These are phyloP conservation scores for Trichocladium antarcticum DNA, from an alignment of 495 filamentous ascomycete species.

Conservation along the genomic window DNA sequence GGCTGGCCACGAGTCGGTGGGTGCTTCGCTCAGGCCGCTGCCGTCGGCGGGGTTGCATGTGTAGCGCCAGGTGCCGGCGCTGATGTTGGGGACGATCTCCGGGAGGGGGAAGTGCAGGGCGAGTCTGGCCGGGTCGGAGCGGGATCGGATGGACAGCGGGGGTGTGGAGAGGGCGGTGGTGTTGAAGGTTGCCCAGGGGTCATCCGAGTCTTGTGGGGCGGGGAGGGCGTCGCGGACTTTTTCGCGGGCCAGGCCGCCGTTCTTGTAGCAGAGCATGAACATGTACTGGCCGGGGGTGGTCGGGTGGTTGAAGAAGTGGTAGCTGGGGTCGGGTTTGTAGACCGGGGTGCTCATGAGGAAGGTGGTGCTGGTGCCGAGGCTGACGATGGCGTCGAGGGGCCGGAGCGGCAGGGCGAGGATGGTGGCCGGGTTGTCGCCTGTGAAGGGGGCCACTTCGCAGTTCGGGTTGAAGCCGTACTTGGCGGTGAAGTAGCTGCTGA, in stretches of 20 bases:
- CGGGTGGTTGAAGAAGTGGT: constrained; percentile 85
- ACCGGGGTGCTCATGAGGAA: constrained; percentile 91
- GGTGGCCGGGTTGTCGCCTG: constrained; percentile 91
- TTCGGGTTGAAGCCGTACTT: constrained; percentile 66
- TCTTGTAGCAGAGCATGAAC: constrained; percentile 99
- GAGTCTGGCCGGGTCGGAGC: constrained; percentile 56
- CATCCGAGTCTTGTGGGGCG: constrained; percentile 34
- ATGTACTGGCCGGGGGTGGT: constrained; percentile 74
- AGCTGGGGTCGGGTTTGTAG: constrained; percentile 77
- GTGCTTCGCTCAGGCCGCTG: constrained; percentile 36
- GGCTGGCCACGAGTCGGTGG: constrained; percentile 24
- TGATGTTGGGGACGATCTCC: constrained; percentile 89
- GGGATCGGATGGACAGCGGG: constrained; percentile 48
- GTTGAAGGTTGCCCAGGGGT: constrained; percentile 73
- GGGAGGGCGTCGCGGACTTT: constrained; percentile 61
- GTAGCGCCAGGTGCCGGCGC: constrained; percentile 74
- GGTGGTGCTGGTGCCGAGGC: constrained; percentile 87
- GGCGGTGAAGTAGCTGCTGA: constrained; percentile 63
- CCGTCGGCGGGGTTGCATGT: constrained; percentile 46
- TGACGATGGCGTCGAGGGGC: constrained; percentile 83
- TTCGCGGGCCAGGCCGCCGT: constrained; percentile 87
- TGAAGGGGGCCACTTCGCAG: constrained; percentile 73
- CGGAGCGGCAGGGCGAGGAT: constrained; percentile 82
- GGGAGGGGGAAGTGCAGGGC: constrained; percentile 89
- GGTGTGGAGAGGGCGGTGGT: constrained; percentile 48